Evolutionary conservation across 257 asterid species (phyloP).

Genomic region (Vinca minor): DNA sequence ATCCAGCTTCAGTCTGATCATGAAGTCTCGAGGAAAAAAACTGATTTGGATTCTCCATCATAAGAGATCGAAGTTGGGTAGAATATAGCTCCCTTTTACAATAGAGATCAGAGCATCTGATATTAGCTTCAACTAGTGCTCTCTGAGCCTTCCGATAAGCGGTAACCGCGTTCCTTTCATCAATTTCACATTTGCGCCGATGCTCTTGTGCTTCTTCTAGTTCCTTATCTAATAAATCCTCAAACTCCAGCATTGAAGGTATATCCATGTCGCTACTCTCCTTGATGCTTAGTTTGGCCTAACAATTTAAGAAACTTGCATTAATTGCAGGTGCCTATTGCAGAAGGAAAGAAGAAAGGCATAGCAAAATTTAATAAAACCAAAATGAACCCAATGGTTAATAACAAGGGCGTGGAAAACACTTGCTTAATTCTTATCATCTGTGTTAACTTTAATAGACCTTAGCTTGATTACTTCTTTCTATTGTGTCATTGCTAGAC

Average conservation of each 20-base stretch:
- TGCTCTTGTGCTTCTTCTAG: slow-evolving; percentile 44
- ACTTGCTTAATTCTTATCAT: slow-evolving; percentile 15
- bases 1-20: slow-evolving; percentile 19
- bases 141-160: slow-evolving; percentile 43
- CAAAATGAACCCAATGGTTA: slow-evolving; percentile 12
- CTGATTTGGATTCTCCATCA: slow-evolving; percentile 41
- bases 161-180: slow-evolving; percentile 37
- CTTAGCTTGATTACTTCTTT: slow-evolving; percentile 11
- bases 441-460: slow-evolving; percentile 8
- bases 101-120: slow-evolving; percentile 39
- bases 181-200: slow-evolving; percentile 39
- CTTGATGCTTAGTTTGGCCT: slow-evolving; percentile 21
- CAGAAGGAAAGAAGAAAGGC: slow-evolving; percentile 5
- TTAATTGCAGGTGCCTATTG: slow-evolving; percentile 14
- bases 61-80: slow-evolving; percentile 34
- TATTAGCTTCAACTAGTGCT: slow-evolving; percentile 39
- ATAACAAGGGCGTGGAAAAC: slow-evolving; percentile 4
- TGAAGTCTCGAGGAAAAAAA: slow-evolving; percentile 20
- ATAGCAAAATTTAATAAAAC: slow-evolving; percentile 5
- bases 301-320: slow-evolving; percentile 17
- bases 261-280: slow-evolving; percentile 19
- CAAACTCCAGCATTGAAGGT: slow-evolving; percentile 30
- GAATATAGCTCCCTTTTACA: slow-evolving; percentile 39
- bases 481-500: slow-evolving; percentile 15
- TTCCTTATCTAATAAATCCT: slow-evolving; percentile 41